phyloP scores from a whole-genome alignment of 139 green algal genomes.

The Coelastrella sp. region DNA sequence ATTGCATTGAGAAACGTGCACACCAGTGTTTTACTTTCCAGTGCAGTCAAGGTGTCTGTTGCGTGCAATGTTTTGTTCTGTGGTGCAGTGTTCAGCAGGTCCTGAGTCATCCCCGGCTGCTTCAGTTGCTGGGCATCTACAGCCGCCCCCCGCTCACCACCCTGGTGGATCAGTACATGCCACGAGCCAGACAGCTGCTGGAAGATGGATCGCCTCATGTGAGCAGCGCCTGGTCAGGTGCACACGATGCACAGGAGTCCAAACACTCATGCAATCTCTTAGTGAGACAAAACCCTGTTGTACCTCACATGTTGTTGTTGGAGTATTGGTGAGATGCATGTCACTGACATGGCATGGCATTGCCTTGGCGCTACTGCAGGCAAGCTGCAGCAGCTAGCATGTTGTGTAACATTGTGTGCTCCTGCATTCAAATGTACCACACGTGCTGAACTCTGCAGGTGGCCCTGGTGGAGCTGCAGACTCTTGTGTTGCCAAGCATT shows the following conservation, averaged over 20 bases:
- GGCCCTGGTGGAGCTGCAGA: conserved; percentile 5
- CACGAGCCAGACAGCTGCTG: conserved; percentile 24
- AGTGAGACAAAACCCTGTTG: no score
- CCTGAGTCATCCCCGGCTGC: neutral
- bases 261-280: no score
- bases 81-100: conserved; percentile 16
- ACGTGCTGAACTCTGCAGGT: neutral
- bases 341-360: neutral
- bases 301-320: no score
- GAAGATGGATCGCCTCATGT: conserved; percentile 23
- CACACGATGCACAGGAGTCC: no score
- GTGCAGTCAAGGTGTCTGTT: neutral
- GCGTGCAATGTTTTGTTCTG: neutral
- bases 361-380: neutral
- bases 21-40: neutral
- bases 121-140: neutral
- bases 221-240: neutral
- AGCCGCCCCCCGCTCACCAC: neutral
- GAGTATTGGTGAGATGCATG: no score
- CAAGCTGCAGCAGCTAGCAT: neutral
- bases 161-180: conserved; percentile 31
- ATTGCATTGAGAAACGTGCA: no score
- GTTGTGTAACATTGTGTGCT: neutral
- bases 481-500: neutral
- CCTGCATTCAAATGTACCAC: neutral